A percentile compares a stretch with the other conserved stretches of the same genome.
These are phyloP conservation scores for Xylaria hypoxylon DNA, from an alignment of 2,329 filamentous ascomycete genomes.

Conservation along the genomic window DNA sequence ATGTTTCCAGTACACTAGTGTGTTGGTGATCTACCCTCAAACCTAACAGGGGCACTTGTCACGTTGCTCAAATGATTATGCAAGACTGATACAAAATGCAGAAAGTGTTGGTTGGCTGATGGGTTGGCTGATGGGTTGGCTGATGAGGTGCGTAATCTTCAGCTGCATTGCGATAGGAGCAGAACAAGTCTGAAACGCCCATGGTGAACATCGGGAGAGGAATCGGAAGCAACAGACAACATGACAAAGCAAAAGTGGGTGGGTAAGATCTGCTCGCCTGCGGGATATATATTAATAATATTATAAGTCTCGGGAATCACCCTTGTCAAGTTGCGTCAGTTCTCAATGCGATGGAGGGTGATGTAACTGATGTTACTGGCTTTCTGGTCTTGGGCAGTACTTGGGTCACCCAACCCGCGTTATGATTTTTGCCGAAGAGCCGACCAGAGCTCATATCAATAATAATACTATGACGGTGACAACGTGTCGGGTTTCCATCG, in stretches of 20 bases:
- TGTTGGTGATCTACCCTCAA: conserved; percentile 2
- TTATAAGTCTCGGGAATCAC: conserved; percentile 14
- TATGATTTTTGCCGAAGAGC: conserved; percentile 17
- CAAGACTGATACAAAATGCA: not conserved
- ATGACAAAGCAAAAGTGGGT: conserved; percentile 8
- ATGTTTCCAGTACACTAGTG: conserved; percentile 12
- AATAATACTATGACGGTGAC: not conserved
- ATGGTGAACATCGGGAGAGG: not conserved
- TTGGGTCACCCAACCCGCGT: not conserved
- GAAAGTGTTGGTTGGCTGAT: not conserved
- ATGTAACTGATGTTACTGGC: conserved; percentile 15
- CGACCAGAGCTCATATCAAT: not conserved
- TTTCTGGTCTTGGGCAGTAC: not conserved
- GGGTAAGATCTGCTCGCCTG: conserved; percentile 13
- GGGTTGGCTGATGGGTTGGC: conserved; percentile 6
- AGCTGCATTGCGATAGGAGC: not conserved
- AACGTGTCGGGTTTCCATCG: not conserved
- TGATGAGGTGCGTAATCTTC: conserved; percentile 17
- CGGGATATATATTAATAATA: not conserved
- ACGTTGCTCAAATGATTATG: conserved; percentile 1
- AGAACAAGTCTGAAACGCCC: conserved; percentile 9
- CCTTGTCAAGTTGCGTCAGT: conserved; percentile 28
- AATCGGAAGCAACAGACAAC: not conserved
- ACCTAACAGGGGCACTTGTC: conserved; percentile 7
- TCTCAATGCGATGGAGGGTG: conserved; percentile 20